Percentiles rank a stretch among this genome's conserved stretches.
Evolutionary conservation across 768 basidiomycete species (phyloP).

Genomic region (Auriscalpium vulgare): DNA sequence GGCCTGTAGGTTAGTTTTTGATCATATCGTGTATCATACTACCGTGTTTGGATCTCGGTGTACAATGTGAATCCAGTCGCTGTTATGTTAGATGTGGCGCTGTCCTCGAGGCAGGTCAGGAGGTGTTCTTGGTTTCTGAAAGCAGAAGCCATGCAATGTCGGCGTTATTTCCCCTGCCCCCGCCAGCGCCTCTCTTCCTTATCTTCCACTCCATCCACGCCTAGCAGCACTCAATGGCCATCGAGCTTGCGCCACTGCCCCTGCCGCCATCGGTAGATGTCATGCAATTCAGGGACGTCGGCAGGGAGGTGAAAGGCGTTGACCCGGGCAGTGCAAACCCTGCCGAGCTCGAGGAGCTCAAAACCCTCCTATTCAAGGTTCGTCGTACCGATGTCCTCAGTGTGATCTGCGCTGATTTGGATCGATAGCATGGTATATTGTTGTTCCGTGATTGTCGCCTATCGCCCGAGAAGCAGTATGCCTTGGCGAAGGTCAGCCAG

Average conservation of each 20-base stretch:
- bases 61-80: too few species aligned
- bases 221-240: conserved; percentile 40
- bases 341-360: conserved; percentile 58
- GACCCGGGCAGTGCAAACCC: conserved; percentile 54
- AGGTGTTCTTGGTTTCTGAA: too few species aligned
- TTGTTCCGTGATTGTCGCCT: conserved; percentile 66
- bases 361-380: conserved; percentile 73
- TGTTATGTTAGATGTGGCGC: too few species aligned
- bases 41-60: too few species aligned
- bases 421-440: conserved; percentile 54
- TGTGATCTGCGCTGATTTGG: not conserved
- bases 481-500: conserved; percentile 61
- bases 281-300: conserved; percentile 61
- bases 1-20: too few species aligned
- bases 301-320: conserved; percentile 67
- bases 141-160: too few species aligned
- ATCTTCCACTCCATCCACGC: not conserved
- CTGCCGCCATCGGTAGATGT: conserved; percentile 68
- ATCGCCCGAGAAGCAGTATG: conserved; percentile 78
- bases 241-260: conserved; percentile 58
- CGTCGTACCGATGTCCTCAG: conserved; percentile 4
- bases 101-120: too few species aligned
- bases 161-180: too few species aligned
- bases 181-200: not conserved
- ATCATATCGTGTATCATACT: too few species aligned